Percentiles rank a stretch among this genome's conserved stretches.
phyloP scores from a whole-genome alignment of 768 basidiomycete genomes.

The Russula compacta region DNA sequence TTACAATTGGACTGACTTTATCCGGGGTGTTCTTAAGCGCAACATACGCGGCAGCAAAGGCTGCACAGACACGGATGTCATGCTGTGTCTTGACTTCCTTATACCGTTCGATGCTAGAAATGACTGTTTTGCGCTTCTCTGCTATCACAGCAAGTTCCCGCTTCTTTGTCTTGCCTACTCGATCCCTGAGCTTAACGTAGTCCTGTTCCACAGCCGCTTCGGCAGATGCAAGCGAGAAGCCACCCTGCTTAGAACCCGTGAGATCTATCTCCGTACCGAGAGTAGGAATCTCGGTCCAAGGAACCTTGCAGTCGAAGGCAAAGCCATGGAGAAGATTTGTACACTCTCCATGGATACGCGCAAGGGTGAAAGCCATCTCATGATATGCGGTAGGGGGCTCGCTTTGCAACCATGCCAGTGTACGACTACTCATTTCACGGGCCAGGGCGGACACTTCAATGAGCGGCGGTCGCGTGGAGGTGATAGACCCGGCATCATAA shows the following conservation, averaged over 20 bases:
- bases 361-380: constrained; percentile 80
- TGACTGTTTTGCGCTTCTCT: constrained; percentile 65
- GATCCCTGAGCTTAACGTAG: constrained; percentile 67
- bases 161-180: constrained; percentile 71
- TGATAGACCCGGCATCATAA: constrained; percentile 31
- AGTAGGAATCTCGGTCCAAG: constrained; percentile 66
- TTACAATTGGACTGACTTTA: constrained; percentile 93
- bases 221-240: constrained; percentile 76
- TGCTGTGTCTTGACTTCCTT: constrained; percentile 74
- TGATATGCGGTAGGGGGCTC: constrained; percentile 73
- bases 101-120: constrained; percentile 69
- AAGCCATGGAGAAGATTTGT: constrained; percentile 75
- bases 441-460: constrained; percentile 52
- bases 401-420: constrained; percentile 65
- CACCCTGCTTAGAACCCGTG: constrained; percentile 48
- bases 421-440: constrained; percentile 56
- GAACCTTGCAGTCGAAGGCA: constrained; percentile 77
- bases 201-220: constrained; percentile 58
- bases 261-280: constrained; percentile 74
- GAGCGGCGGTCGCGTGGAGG: constrained; percentile 31
- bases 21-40: constrained; percentile 79
- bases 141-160: constrained; percentile 59
- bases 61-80: constrained; percentile 80
- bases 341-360: constrained; percentile 74
- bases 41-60: constrained; percentile 86